Evolutionary conservation across 2,329 filamentous ascomycete species (phyloP).

Genomic region (Parascedosporium putredinis): DNA sequence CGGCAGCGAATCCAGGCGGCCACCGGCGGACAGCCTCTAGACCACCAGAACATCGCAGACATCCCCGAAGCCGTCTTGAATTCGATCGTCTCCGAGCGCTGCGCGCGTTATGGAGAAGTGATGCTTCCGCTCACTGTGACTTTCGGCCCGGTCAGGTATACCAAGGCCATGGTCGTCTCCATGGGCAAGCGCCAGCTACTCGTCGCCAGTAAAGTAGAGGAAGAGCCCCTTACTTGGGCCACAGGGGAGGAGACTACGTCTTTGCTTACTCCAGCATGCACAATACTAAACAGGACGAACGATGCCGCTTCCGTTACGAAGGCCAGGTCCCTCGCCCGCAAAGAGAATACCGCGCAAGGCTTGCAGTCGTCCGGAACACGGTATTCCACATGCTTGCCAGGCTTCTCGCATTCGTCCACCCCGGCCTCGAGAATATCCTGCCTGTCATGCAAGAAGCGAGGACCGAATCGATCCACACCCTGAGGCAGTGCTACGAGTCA

Average conservation of each 20-base stretch:
- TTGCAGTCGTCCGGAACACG: constrained; percentile 9
- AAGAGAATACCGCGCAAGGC: constrained; percentile 12
- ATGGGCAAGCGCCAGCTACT: background rate
- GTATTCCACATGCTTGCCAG: constrained; percentile 12
- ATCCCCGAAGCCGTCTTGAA: background rate
- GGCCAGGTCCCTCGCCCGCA: constrained; percentile 15
- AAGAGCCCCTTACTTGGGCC: constrained; percentile 14
- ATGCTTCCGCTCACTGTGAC: background rate
- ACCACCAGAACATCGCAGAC: background rate
- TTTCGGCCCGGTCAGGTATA: background rate
- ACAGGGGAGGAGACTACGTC: constrained; percentile 17
- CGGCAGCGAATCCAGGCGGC: background rate
- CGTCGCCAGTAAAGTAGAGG: background rate
- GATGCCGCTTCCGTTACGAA: constrained; percentile 11
- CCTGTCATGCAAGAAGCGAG: too few species aligned
- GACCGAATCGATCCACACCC: background rate
- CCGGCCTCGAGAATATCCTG: too few species aligned
- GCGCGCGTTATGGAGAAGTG: background rate
- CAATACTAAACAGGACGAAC: background rate
- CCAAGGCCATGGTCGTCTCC: background rate
- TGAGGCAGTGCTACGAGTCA: background rate
- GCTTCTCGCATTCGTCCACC: constrained; percentile 13
- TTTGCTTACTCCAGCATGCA: constrained; percentile 14
- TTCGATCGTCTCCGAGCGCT: background rate
- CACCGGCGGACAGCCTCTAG: background rate